These are phyloP conservation scores for Aphanomyces euteiches DNA, from an alignment of 352 stramenopile genomes.

Conservation along the genomic window DNA sequence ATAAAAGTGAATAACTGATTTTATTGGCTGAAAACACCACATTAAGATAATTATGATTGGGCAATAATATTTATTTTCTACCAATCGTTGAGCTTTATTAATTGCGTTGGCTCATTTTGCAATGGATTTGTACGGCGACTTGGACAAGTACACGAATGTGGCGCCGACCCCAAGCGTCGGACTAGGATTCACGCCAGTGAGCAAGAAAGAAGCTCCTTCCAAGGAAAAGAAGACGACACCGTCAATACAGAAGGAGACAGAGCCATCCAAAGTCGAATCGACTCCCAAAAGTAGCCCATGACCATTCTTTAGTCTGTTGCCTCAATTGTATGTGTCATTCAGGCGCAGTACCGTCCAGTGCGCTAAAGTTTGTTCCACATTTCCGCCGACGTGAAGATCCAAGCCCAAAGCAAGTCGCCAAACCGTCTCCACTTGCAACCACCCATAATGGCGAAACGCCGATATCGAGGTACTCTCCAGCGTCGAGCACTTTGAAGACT, in stretches of 20 bases:
- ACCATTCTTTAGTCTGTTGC: no score
- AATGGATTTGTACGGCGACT: conserved; percentile 20
- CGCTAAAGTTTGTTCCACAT: conserved; percentile 10
- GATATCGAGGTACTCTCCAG: neutral
- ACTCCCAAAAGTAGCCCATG: no score
- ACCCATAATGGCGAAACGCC: neutral
- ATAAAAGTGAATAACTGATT: no score
- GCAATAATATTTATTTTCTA: no score
- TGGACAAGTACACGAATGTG: conserved; percentile 23
- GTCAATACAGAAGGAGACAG: no score
- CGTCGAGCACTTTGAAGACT: conserved; percentile 25
- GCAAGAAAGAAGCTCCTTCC: neutral
- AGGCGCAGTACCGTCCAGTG: neutral
- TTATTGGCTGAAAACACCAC: no score
- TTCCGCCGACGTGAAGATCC: conserved; percentile 4
- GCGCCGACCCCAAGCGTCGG: neutral
- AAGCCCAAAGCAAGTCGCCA: neutral
- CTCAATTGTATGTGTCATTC: neutral
- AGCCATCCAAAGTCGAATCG: no score
- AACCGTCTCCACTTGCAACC: neutral
- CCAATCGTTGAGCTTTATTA: no score
- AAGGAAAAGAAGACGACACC: neutral
- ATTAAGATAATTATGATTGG: no score
- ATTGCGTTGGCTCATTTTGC: neutral
- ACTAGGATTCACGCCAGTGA: conserved; percentile 1